Evolutionary conservation across 805 yeast species (phyloP), one percentile per base, ranked within the genome.

Genomic region (Grigorovia jiainica): DNA sequence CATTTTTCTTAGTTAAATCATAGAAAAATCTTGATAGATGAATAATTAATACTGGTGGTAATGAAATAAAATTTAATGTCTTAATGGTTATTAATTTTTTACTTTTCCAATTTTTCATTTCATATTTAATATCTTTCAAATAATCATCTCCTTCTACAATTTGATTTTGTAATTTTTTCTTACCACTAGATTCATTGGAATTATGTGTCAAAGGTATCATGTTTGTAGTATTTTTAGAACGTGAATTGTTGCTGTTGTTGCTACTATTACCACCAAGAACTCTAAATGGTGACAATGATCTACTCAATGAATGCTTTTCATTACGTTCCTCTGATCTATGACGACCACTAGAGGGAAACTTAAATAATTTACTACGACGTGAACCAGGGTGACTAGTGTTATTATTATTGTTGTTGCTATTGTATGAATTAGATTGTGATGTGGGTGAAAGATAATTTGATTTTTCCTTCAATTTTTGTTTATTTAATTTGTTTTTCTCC

Each of bases 21-120:
- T 66, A 71, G 54, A 52, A 61, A 62, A 90, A 90, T 49, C 98
- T 67, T 48, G 94, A 87, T 47, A 90, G 71, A 59, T 90, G 95
- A 35, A 90, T 75, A 18, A 90, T 79, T 44, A 90, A 68, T 2
- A 84, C 72, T 36, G 75, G 78, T 0, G 98, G 97, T 30, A 90
- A 64, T 36, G 90, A 67, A 2, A 95, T 79, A 38, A 90, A 85
- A 27, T 74, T 71, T 46, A 89, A 66, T 17, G 78, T 72, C 59
- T 92, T 90, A 16, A 82, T 67, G 39, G 92, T 78, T 23, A 52
- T 40, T 9, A 55, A 36, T 43, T 60, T 59, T 31, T 55, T 57
- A 8, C 35, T 36, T 10, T 43, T 46, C 49, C 47, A 46, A 24
- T 46, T 42, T 17, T 40, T 37, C 41, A 41, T 42, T 15, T 43